A percentile compares a stretch with the other conserved stretches of the same genome.
These are phyloP conservation scores for Parastagonospora nodorum DNA, from an alignment of 2,329 filamentous ascomycete genomes.

Conservation along the genomic window DNA sequence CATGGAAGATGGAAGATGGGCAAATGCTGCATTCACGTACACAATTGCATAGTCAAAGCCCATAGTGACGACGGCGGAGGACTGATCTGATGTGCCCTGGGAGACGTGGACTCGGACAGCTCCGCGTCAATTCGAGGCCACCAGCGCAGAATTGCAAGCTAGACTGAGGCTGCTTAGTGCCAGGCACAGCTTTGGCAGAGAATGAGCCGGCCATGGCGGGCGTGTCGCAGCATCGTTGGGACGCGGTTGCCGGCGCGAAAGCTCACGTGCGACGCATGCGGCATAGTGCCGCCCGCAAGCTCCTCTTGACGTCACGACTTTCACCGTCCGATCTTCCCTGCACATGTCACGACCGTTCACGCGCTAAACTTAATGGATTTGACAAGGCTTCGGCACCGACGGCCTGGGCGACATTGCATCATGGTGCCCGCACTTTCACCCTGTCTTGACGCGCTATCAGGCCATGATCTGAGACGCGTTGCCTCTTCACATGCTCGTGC, in stretches of 20 bases:
- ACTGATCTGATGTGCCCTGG: constrained; percentile 10
- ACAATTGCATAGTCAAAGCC: constrained; percentile 67
- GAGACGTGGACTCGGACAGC: constrained; percentile 9
- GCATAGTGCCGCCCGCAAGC: constrained; percentile 22
- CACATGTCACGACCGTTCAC: neutral
- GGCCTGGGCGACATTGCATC: constrained; percentile 12
- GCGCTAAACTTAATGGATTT: neutral
- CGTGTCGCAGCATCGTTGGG: constrained; percentile 3
- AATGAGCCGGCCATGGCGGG: constrained; percentile 9
- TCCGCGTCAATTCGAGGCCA: constrained; percentile 22
- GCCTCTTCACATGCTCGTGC: neutral
- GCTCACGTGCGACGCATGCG: constrained; percentile 4
- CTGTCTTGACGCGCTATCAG: neutral
- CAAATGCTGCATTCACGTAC: constrained; percentile 50
- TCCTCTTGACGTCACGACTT: constrained; percentile 37
- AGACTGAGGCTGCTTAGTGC: constrained; percentile 18
- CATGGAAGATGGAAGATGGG: neutral
- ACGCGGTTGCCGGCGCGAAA: neutral
- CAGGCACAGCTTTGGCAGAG: constrained; percentile 11
- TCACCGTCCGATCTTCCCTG: constrained; percentile 9
- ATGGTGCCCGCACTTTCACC: constrained; percentile 6
- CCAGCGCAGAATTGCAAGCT: constrained; percentile 24
- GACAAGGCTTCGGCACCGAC: neutral
- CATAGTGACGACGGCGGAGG: constrained; percentile 47
- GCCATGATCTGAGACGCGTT: neutral